Base-by-base conservation (phyloP, 2,329 filamentous ascomycete species). In the Pleomassaria siparia region DNA sequence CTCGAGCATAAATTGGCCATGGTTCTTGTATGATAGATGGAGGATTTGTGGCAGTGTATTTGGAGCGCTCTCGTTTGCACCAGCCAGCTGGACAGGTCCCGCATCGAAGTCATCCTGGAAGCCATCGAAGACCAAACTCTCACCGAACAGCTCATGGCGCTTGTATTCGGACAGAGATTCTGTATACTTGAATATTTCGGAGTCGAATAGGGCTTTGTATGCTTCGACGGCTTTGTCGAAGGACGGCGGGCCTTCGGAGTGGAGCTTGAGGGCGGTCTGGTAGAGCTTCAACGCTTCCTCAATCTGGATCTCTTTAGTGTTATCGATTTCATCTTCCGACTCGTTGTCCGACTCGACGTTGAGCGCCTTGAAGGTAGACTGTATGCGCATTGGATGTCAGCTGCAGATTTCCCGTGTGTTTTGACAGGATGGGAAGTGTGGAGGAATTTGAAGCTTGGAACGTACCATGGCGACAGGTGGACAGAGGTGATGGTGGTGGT, bases 221-320 rank as follows among this genome's bases (percentile, higher is more conserved):
- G 94, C 92, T 43, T 85, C 81, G 35, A 81, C 80, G 16, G 95
- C 92, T 63, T 90, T 85, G 40, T 83, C 73, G 67, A 89, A 94
- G 44, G 84, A 88, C 15, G 76, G 75, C 0, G 88, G 84, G 2
- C 94, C 91, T 72, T 95, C 90, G 1, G 92, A 87, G 67, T 99
- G 94, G 56, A 91, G 84, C 70, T 92, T 96, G 48, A 99, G 76
- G 39, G 94, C 94, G 59, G 80, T 86, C 66, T 97, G 91, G 68
- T 96, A 99, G 28, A 92, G 82, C 73, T 96, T 97, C 53, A 99
- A 77, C 40, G 94, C 91, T 74, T 99, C 94, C 64, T 99, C 94
- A 64, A 97, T 92, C 79, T 96, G 91, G 43, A 99, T 85, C 71
- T 97, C 92, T 69, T 92, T 94, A 26, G 91, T 96, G 62, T 94